These are phyloP conservation scores for Rhodotorula sphaerocarpa DNA, from an alignment of 768 basidiomycete genomes.

Conservation along the genomic window DNA sequence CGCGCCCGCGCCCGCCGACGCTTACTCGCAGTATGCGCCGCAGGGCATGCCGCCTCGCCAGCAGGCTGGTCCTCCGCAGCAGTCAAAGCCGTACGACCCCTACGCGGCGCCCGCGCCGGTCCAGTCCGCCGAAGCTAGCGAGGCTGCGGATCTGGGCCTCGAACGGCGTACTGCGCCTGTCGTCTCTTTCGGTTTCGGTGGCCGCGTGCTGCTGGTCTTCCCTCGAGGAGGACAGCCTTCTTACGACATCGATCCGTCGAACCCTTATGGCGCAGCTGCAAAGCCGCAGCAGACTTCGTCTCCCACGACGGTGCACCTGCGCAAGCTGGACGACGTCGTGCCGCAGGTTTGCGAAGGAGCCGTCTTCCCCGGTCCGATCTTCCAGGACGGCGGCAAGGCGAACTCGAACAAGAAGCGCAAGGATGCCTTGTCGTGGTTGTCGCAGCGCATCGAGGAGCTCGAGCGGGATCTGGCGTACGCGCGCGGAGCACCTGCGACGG, in stretches of 20 bases:
- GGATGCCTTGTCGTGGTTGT: slow-evolving; percentile 73
- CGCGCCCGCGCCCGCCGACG: slow-evolving; percentile 7
- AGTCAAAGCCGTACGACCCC: slow-evolving; percentile 17
- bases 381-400: slow-evolving; percentile 56
- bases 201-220: slow-evolving; percentile 80
- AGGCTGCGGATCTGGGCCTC: slow-evolving; percentile 26
- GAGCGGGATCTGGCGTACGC: slow-evolving; percentile 67
- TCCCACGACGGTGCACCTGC: slow-evolving; percentile 53
- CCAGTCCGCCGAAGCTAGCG: not conserved
- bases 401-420: slow-evolving; percentile 66
- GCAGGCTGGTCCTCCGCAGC: not conserved
- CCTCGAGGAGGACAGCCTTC: slow-evolving; percentile 39
- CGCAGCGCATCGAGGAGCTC: slow-evolving; percentile 66
- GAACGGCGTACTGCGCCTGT: slow-evolving; percentile 50
- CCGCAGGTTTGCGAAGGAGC: slow-evolving; percentile 51
- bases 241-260: slow-evolving; percentile 52
- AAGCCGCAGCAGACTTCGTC: slow-evolving; percentile 46
- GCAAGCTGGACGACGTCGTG: slow-evolving; percentile 60
- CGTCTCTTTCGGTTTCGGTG: slow-evolving; percentile 88
- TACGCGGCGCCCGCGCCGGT: not conserved
- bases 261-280: slow-evolving; percentile 59
- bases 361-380: slow-evolving; percentile 78
- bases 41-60: not conserved
- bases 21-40: slow-evolving; percentile 14
- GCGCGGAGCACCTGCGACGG: slow-evolving; percentile 32